Evolutionary conservation across 345 rosid species (phyloP).

Genomic region (Hypericum androsaemum): DNA sequence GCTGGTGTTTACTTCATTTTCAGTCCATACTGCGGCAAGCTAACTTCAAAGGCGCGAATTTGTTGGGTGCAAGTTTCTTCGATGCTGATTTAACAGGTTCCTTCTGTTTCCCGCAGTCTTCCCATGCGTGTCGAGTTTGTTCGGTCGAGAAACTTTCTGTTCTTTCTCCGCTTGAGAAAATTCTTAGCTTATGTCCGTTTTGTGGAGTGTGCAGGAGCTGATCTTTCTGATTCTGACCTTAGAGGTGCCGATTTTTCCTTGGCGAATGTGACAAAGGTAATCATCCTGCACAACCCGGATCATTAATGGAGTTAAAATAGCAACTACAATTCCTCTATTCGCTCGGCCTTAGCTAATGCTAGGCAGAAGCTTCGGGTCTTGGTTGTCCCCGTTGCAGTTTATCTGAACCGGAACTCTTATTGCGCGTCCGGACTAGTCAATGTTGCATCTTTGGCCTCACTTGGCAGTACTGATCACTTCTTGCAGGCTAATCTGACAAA

Average conservation of each 20-base stretch:
- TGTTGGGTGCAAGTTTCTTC: conserved; percentile 92
- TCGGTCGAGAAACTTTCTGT: too few species aligned
- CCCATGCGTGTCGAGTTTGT: background rate
- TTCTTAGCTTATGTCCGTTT: background rate
- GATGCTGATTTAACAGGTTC: conserved; percentile 93
- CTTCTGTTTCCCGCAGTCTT: background rate
- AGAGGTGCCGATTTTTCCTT: conserved; percentile 80
- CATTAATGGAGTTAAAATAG: background rate
- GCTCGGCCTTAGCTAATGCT: background rate
- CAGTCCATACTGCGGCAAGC: conserved; percentile 88
- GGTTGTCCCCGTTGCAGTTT: too few species aligned
- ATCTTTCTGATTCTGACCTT: conserved; percentile 87
- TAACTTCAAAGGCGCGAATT: conserved; percentile 79
- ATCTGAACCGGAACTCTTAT: too few species aligned
- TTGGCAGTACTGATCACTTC: conserved; percentile 4
- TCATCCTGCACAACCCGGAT: background rate
- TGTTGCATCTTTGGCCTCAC: too few species aligned
- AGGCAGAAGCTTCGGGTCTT: background rate
- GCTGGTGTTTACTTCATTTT: too few species aligned
- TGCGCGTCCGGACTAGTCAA: too few species aligned
- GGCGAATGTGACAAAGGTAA: conserved; percentile 86
- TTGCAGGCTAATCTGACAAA: conserved; percentile 72
- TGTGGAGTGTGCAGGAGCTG: conserved; percentile 51
- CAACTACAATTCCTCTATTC: background rate
- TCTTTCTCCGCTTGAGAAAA: too few species aligned